Base-by-base conservation (phyloP, 2,329 filamentous ascomycete species). In the Hymenoscyphus salicellus region DNA sequence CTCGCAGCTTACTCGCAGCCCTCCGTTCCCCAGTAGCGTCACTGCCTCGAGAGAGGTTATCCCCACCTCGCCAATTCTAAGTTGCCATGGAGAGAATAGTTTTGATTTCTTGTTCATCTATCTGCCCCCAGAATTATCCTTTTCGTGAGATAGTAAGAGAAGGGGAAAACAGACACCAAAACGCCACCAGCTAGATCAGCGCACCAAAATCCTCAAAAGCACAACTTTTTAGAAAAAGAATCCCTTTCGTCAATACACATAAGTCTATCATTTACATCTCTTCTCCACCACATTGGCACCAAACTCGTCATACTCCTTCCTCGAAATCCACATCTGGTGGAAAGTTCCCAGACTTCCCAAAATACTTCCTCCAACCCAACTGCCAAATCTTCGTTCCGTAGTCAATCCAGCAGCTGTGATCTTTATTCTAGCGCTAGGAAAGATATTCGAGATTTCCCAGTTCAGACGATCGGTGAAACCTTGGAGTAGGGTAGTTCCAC, bases 251-350 rank as follows among this genome's bases (percentile, higher is more conserved):
- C 64, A 64, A 57, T 46, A 61, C 23, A 58, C 26, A 8, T 55
- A 41, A 36, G 20, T 23, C 57, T 59, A 65, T 79, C 75, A 98
- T 81, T 97, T 96, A 84, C 94, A 98, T 73, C 94, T 84, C 86
- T 97, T 97, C 83, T 98, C 94, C 55, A 98, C 91, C 72, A 98
- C 93, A 69, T 87, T 87, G 5, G 88, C 82, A 1, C 95, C 95
- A 77, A 97, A 93, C 82, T 99, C 96, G 69, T 97, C 93, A 73
- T 97, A 98, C 81, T 99, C 95, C 82, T 97, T 96, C 78, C 88
- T 92, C 28, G 90, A 94, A 72, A 99, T 96, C 95, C 95, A 99
- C 90, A 99, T 94, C 82, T 99, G 95, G 80, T 99, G 95, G 80
- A 99, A 99, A 16, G 93, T 97, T 10, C 96, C 96, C 79, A 99